Base-by-base conservation (phyloP, 192 early-diverging fungal species). In the Lobosporangium transversale region DNA sequence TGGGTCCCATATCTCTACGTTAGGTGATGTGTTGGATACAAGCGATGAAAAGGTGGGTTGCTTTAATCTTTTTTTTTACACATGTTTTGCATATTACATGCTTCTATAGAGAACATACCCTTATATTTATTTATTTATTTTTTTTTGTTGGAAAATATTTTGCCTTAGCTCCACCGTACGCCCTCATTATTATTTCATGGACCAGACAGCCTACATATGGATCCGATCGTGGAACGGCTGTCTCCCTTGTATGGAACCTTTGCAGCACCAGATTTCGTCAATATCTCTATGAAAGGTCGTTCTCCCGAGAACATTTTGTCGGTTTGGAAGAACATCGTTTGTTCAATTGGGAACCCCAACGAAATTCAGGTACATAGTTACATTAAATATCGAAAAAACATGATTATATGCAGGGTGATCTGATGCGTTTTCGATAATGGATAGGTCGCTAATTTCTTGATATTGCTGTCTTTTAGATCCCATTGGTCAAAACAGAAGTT, bases 321-420 rank as follows among this genome's bases (percentile, higher is more conserved):
- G 6, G 49, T 87, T 8, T 96, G 94, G 94, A 94, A 94, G 51
- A 94, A 94, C 54, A 80, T 94, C 58, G 58, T 96, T 15, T 92
- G 90, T 69, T 73, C 89, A 7, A 52, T 95, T 29, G 94, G 94
- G 0, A 88, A 94, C 58, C 44, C 92, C 5, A 94, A 94, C 53
- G 50, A 81, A 11, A 92, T 94, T 27, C 53, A 86, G 70, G 88
- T 90, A 78, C 29, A 32, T 17, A 40, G n/a, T n/a, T n/a, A n/a
- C n/a, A n/a, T n/a, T n/a, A n/a, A n/a, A n/a, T n/a, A n/a, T n/a
- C n/a, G 40, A 35, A 48, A 14, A 7, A 14, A 40, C 44, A 18
- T 9, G 53, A 26, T 58, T 58, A n/a, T 58, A 24, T 4, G 18
- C 24, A 40, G 15, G 12, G 51, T 31, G 51, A 30, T 49, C 47